phyloP scores from a whole-genome alignment of 2,329 filamentous ascomycete species.

The Oidium heveae region DNA sequence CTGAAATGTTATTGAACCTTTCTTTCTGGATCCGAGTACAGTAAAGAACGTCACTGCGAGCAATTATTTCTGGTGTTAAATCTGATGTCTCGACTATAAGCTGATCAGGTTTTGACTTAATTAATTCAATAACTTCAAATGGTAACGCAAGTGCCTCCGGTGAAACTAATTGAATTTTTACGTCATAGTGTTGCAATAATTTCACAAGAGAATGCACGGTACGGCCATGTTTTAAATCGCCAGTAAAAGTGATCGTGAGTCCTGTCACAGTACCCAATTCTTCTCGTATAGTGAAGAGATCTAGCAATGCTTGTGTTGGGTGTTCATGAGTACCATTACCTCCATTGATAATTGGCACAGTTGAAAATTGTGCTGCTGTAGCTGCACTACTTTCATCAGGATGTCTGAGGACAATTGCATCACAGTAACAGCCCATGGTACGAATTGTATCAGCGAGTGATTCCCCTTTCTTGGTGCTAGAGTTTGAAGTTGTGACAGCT shows the following conservation, averaged over 20 bases:
- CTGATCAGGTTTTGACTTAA: constrained; percentile 46
- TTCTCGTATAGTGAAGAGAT: constrained; percentile 95
- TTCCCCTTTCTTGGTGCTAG: constrained; percentile 86
- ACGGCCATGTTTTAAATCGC: constrained; percentile 78
- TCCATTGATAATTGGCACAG: constrained; percentile 86
- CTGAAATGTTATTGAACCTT: constrained; percentile 55
- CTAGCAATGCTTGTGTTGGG: constrained; percentile 89
- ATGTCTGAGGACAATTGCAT: constrained; percentile 89
- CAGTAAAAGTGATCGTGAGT: constrained; percentile 84
- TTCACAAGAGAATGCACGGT: constrained; percentile 90
- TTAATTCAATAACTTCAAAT: constrained; percentile 41
- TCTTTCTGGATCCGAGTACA: constrained; percentile 95
- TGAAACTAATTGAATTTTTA: constrained; percentile 74
- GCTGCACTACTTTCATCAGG: constrained; percentile 61
- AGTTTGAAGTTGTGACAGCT: constrained; percentile 55
- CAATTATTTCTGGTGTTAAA: constrained; percentile 69
- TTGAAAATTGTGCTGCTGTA: constrained; percentile 63
- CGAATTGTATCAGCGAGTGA: constrained; percentile 79
- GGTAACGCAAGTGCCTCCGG: constrained; percentile 61
- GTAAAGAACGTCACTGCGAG: constrained; percentile 76
- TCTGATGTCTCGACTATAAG: constrained; percentile 49
- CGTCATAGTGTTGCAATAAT: constrained; percentile 84
- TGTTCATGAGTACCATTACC: constrained; percentile 92
- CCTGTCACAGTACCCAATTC: constrained; percentile 90
- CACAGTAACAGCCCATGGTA: constrained; percentile 80